Conservation (phyloP, 768 basidiomycete genomes). For the Termitomyces eurrhizus region DNA sequence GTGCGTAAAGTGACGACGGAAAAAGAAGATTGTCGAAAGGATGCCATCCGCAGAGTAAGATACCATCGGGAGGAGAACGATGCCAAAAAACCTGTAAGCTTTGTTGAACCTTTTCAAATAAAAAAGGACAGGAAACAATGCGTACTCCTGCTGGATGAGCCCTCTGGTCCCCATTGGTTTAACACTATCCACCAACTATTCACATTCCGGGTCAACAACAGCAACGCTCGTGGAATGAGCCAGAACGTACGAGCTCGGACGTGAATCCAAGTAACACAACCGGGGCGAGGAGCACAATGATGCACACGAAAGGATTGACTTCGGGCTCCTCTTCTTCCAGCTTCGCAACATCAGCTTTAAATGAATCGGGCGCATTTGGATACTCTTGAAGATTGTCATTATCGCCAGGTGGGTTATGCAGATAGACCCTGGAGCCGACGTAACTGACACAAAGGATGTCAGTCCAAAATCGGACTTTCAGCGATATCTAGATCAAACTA, state of each 20-base stretch:
- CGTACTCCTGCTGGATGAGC: slow-evolving; percentile 47
- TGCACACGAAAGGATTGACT: slow-evolving; percentile 59
- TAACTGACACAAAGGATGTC: slow-evolving; percentile 38
- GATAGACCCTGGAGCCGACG: slow-evolving; percentile 58
- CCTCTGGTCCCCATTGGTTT: slow-evolving; percentile 42
- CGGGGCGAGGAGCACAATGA: slow-evolving; percentile 44
- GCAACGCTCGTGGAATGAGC: not conserved
- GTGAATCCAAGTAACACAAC: slow-evolving; percentile 62
- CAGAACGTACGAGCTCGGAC: slow-evolving; percentile 56
- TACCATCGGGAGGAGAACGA: slow-evolving; percentile 65
- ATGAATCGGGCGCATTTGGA: slow-evolving; percentile 41
- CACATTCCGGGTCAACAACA: not conserved
- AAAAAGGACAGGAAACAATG: not conserved
- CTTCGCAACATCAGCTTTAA: slow-evolving; percentile 36
- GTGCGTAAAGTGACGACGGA: slow-evolving; percentile 36
- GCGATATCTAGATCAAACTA: not conserved
- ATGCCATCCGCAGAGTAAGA: slow-evolving; percentile 71
- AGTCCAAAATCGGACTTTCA: too few species aligned
- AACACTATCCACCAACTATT: slow-evolving; percentile 60
- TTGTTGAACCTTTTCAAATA: not conserved
- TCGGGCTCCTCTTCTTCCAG: slow-evolving; percentile 43
- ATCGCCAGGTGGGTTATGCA: slow-evolving; percentile 67
- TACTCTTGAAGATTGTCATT: slow-evolving; percentile 29
- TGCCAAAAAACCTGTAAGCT: slow-evolving; percentile 62
- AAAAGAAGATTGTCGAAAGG: slow-evolving; percentile 53